phyloP scores from a whole-genome alignment of 805 yeast genomes.

The Starmerella cellae region DNA sequence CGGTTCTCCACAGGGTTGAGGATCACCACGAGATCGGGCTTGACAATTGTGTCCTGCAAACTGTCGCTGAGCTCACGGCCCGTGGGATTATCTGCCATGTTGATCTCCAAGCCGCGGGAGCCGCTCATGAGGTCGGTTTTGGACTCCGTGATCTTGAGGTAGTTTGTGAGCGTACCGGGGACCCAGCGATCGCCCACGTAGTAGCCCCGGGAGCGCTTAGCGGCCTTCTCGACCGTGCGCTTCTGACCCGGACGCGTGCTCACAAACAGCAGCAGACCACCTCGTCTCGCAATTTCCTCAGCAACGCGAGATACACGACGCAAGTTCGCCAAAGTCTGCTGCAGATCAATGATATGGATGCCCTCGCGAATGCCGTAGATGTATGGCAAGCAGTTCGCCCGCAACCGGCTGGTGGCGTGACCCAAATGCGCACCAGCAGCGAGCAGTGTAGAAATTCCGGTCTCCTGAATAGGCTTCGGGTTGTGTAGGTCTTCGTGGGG shows the following conservation, averaged over 20 bases:
- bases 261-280: constrained; percentile 73
- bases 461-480: constrained; percentile 42
- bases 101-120: constrained; percentile 48
- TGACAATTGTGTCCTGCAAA: constrained; percentile 41
- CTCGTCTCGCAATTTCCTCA: constrained; percentile 66
- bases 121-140: constrained; percentile 39
- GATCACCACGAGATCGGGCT: constrained; percentile 79
- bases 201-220: constrained; percentile 62
- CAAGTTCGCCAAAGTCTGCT: constrained; percentile 62
- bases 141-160: constrained; percentile 44
- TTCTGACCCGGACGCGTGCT: constrained; percentile 75
- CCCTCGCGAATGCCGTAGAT: constrained; percentile 81
- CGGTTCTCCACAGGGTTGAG: constrained; percentile 81
- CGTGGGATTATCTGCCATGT: constrained; percentile 57
- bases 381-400: constrained; percentile 73
- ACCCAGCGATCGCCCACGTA: constrained; percentile 80
- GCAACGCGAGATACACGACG: constrained; percentile 77
- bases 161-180: constrained; percentile 88
- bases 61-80: constrained; percentile 40
- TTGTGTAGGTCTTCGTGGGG: constrained; percentile 53
- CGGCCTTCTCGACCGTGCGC: constrained; percentile 64
- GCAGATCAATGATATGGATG: constrained; percentile 81
- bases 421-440: constrained; percentile 95
- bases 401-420: constrained; percentile 56
- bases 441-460: constrained; percentile 56